phyloP scores from a whole-genome alignment of 495 filamentous ascomycete genomes.

The Letharia columbiana region DNA sequence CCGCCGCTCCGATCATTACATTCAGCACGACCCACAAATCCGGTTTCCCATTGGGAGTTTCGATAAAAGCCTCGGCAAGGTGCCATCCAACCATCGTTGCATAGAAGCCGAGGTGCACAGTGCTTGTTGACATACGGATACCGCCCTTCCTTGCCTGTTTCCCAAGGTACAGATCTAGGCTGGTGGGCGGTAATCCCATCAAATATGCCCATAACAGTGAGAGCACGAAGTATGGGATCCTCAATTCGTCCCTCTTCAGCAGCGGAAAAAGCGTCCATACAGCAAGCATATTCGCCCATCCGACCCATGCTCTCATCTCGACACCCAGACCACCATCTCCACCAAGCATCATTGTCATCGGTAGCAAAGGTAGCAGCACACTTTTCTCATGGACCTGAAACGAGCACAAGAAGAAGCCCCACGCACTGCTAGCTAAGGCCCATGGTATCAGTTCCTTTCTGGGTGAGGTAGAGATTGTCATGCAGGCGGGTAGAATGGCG shows the following conservation, averaged over 20 bases:
- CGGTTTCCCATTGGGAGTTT: conserved; percentile 64
- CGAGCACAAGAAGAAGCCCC: conserved; percentile 95
- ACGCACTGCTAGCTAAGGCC: conserved; percentile 71
- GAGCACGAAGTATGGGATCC: conserved; percentile 75
- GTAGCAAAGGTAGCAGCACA: conserved; percentile 80
- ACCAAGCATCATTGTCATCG: conserved; percentile 80
- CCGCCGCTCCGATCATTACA: conserved; percentile 72
- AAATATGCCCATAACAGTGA: conserved; percentile 84
- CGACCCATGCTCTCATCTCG: conserved; percentile 76
- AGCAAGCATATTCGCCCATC: conserved; percentile 83
- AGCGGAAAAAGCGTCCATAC: conserved; percentile 93
- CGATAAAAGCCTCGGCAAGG: conserved; percentile 56
- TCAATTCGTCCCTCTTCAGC: conserved; percentile 72
- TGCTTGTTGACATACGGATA: conserved; percentile 43
- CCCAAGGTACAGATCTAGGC: conserved; percentile 52
- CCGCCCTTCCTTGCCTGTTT: conserved; percentile 35
- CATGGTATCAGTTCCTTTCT: conserved; percentile 66
- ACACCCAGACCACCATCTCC: conserved; percentile 66
- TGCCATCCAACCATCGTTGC: conserved; percentile 71
- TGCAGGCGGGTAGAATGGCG: conserved; percentile 68
- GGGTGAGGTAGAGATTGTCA: conserved; percentile 70
- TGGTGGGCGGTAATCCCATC: conserved; percentile 73
- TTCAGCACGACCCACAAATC: conserved; percentile 93
- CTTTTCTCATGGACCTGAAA: conserved; percentile 99
- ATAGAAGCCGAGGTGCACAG: conserved; percentile 71